phyloP scores from a whole-genome alignment of 495 filamentous ascomycete species.

The Penicillium soppii region DNA sequence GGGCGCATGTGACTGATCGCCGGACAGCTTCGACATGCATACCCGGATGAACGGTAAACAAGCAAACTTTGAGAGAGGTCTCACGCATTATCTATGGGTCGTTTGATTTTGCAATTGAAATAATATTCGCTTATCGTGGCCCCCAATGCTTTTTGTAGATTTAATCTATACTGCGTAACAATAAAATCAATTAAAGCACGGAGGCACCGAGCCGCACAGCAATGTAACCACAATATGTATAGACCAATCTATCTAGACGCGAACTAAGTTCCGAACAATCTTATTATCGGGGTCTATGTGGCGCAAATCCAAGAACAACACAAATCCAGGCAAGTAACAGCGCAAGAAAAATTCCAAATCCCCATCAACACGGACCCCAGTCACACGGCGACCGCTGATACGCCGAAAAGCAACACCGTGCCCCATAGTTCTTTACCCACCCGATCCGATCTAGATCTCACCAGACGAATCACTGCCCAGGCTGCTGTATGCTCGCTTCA shows the following conservation, averaged over 20 bases:
- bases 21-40: conserved; percentile 8
- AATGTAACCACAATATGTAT: too few relatives aligned
- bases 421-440: conserved; percentile 21
- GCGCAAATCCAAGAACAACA: too few relatives aligned
- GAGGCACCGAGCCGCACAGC: background rate
- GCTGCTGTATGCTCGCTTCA: conserved; percentile 12
- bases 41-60: conserved; percentile 10
- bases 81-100: background rate
- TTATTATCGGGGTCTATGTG: too few relatives aligned
- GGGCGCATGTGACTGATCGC: conserved; percentile 22
- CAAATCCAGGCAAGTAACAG: too few relatives aligned
- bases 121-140: background rate
- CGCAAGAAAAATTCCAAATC: background rate
- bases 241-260: too few relatives aligned
- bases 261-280: too few relatives aligned
- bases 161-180: too few relatives aligned
- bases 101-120: background rate
- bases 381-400: conserved; percentile 1
- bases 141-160: too few relatives aligned
- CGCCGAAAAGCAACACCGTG: background rate
- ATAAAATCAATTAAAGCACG: too few relatives aligned
- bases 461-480: background rate
- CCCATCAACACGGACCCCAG: background rate
- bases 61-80: background rate
- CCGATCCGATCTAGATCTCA: conserved; percentile 30